Evolutionary conservation across 1,139 yeast genomes (phyloP).

Genomic region (Kodamaea suecica): DNA sequence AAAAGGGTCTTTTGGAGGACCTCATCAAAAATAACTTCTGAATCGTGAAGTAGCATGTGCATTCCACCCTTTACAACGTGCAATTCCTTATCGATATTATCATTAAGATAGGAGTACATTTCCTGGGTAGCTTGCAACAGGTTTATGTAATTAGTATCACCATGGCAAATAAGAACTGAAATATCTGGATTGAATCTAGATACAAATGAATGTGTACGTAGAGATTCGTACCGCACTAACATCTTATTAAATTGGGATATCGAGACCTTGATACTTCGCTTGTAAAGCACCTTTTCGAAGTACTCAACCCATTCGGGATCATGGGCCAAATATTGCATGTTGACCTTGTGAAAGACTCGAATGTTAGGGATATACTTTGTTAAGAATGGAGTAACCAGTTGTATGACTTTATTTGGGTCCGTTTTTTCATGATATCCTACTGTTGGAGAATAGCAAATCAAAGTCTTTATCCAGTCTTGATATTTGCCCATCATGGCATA

Average conservation of each 20-base stretch:
- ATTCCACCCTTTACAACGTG: slow-evolving; percentile 6
- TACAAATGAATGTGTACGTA: slow-evolving; percentile 43
- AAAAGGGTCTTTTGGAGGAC: slow-evolving; percentile 4
- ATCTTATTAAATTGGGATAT: slow-evolving; percentile 56
- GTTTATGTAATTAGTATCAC: slow-evolving; percentile 47
- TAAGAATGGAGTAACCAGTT: slow-evolving; percentile 44
- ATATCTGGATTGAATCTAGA: slow-evolving; percentile 45
- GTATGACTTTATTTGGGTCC: slow-evolving; percentile 50
- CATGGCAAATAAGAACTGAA: slow-evolving; percentile 29
- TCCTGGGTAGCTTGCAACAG: slow-evolving; percentile 50
- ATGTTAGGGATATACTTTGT: slow-evolving; percentile 51
- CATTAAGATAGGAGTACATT: slow-evolving; percentile 39
- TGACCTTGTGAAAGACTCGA: slow-evolving; percentile 56
- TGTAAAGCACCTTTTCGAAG: slow-evolving; percentile 29
- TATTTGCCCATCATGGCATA: slow-evolving; percentile 69
- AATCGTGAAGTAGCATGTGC: slow-evolving; percentile 10
- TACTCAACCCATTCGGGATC: slow-evolving; percentile 49
- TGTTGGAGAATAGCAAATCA: slow-evolving; percentile 66
- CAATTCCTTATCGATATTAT: slow-evolving; percentile 26
- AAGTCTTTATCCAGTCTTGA: slow-evolving; percentile 52
- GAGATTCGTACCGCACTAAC: slow-evolving; percentile 56
- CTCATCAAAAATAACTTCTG: slow-evolving; percentile 3
- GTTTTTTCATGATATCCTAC: slow-evolving; percentile 57
- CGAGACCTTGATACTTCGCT: slow-evolving; percentile 42
- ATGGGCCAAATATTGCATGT: slow-evolving; percentile 53